These are phyloP conservation scores for Wallacemonas sp. DNA, from an alignment of 208 protist genomes.

Conservation along the genomic window DNA sequence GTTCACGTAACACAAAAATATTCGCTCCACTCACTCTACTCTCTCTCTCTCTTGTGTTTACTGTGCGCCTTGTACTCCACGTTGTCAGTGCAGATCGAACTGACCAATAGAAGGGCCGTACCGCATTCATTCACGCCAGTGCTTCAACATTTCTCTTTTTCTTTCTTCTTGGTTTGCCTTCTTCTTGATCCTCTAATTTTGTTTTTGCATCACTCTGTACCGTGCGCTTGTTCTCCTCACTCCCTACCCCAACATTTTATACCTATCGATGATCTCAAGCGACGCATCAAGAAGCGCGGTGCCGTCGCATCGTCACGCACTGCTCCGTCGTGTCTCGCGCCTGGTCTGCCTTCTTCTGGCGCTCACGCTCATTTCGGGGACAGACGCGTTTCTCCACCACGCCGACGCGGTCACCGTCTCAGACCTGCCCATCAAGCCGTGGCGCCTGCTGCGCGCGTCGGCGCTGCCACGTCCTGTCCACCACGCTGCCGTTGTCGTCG, in stretches of 20 bases:
- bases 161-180: background rate
- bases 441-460: background rate
- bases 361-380: background rate
- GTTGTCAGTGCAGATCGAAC: too few species aligned
- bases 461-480: background rate
- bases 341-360: background rate
- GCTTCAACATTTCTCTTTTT: background rate
- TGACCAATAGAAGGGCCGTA: too few species aligned
- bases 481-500: background rate
- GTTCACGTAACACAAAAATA: too few species aligned
- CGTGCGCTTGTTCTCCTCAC: too few species aligned
- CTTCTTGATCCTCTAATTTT: background rate
- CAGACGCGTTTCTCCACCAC: background rate
- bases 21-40: too few species aligned
- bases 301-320: too few species aligned
- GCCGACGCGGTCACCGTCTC: background rate
- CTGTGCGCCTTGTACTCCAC: too few species aligned
- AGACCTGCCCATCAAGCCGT: constrained; percentile 11
- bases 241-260: too few species aligned
- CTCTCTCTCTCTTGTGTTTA: too few species aligned
- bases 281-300: too few species aligned
- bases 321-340: constrained; percentile 5
- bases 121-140: background rate
- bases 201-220: background rate
- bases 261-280: too few species aligned